Percentiles rank a stretch among this genome's conserved stretches.
Evolutionary conservation across 805 yeast species (phyloP).

Genomic region (Scheffersomyces ergatensis): DNA sequence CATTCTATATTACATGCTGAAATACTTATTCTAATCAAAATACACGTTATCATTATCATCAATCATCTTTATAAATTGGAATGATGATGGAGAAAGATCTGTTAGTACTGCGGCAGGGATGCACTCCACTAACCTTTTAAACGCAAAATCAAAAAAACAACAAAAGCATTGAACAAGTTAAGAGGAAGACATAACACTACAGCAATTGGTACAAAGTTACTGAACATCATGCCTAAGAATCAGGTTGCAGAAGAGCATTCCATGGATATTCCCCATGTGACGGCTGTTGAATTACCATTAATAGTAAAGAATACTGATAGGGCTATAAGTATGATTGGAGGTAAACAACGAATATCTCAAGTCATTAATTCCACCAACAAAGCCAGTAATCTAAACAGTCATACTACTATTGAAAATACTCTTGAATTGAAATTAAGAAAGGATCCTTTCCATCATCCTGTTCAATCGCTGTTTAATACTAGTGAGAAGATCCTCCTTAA

Average conservation of each 20-base stretch:
- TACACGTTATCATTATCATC: too few species aligned
- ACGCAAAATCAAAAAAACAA: too few species aligned
- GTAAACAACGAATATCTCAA: conserved; percentile 40
- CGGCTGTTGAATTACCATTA: conserved; percentile 78
- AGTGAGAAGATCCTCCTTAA: conserved; percentile 60
- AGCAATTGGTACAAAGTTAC: too few species aligned
- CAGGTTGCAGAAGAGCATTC: conserved; percentile 51
- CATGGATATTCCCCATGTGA: conserved; percentile 69
- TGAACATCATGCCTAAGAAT: background rate
- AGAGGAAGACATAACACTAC: too few species aligned
- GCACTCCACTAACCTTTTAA: too few species aligned
- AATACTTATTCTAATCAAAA: too few species aligned
- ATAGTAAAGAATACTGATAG: conserved; percentile 58
- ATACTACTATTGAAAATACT: conserved; percentile 28
- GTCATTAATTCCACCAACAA: conserved; percentile 37
- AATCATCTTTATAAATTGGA: too few species aligned
- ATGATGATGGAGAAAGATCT: too few species aligned
- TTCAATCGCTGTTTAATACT: conserved; percentile 50
- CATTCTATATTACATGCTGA: too few species aligned
- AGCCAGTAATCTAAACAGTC: conserved; percentile 17
- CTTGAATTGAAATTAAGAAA: conserved; percentile 40
- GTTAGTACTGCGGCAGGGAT: background rate
- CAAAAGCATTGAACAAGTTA: too few species aligned
- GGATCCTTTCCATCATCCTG: conserved; percentile 58
- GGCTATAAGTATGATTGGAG: conserved; percentile 74